phyloP scores from a whole-genome alignment of 306 rosid genomes.

The Glycine latifolia region DNA sequence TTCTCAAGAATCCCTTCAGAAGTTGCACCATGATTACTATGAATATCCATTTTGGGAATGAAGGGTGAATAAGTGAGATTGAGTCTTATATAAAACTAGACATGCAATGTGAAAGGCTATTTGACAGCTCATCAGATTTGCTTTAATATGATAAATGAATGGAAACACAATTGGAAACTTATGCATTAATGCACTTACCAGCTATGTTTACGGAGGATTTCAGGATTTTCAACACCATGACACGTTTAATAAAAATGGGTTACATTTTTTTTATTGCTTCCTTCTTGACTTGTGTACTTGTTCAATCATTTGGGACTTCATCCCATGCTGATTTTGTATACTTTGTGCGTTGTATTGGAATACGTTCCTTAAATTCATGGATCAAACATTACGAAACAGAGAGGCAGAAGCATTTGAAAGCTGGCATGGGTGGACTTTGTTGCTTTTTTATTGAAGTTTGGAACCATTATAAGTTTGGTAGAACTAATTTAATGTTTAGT shows the following conservation, averaged over 20 bases:
- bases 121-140: slow-evolving; percentile 59
- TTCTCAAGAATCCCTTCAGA: slow-evolving; percentile 79
- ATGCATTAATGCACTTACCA: slow-evolving; percentile 58
- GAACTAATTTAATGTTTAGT: background rate
- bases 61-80: slow-evolving; percentile 29
- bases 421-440: slow-evolving; percentile 58
- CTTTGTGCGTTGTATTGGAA: slow-evolving; percentile 45
- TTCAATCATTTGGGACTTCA: slow-evolving; percentile 60
- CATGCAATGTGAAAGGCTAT: slow-evolving; percentile 45
- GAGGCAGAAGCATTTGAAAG: slow-evolving; percentile 61
- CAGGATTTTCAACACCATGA: slow-evolving; percentile 50
- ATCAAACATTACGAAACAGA: slow-evolving; percentile 53
- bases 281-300: slow-evolving; percentile 64
- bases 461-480: background rate
- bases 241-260: background rate
- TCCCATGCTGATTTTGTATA: slow-evolving; percentile 57
- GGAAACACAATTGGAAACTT: slow-evolving; percentile 61
- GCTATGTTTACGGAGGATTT: slow-evolving; percentile 59
- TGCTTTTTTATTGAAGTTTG: slow-evolving; percentile 42
- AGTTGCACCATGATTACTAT: slow-evolving; percentile 49
- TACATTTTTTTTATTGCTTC: slow-evolving; percentile 42
- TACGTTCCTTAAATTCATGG: slow-evolving; percentile 51
- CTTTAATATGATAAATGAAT: slow-evolving; percentile 49
- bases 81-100: slow-evolving; percentile 20
- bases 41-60: slow-evolving; percentile 56